These are phyloP conservation scores for Pseudogymnoascus sp. DNA, from an alignment of 2,329 filamentous ascomycete species.

Conservation along the genomic window DNA sequence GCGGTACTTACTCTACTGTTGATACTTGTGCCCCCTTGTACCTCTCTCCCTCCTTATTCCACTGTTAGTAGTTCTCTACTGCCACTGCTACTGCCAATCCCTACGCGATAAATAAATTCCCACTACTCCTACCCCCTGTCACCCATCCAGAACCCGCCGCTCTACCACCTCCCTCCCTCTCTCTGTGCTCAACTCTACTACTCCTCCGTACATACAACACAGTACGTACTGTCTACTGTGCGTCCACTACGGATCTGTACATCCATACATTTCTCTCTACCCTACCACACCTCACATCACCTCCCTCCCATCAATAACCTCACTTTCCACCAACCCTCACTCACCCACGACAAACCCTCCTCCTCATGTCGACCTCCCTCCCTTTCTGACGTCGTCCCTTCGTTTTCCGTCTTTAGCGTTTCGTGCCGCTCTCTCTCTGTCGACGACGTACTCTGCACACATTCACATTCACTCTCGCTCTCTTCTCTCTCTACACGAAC, in stretches of 20 bases:
- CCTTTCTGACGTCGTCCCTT: not conserved
- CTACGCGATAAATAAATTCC: not conserved
- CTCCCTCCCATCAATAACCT: not conserved
- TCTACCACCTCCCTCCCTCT: too few relatives aligned
- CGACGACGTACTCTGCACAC: too few relatives aligned
- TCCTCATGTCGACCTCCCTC: not conserved
- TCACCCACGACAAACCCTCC: not conserved
- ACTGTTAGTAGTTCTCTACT: too few relatives aligned
- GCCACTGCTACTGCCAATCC: too few relatives aligned
- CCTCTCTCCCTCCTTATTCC: too few relatives aligned
- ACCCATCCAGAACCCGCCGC: not conserved
- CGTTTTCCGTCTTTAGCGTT: not conserved
- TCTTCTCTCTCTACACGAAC: not conserved
- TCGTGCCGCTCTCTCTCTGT: too few relatives aligned
- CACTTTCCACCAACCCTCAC: not conserved
- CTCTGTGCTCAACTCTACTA: too few relatives aligned
- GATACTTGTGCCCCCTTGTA: not conserved
- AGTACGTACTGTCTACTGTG: too few relatives aligned
- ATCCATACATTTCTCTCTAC: not conserved
- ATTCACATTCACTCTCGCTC: not conserved
- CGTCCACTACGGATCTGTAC: too few relatives aligned
- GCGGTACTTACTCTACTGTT: not conserved
- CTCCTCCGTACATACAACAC: too few relatives aligned
- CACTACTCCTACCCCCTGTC: not conserved
- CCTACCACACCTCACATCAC: not conserved